These are phyloP conservation scores for Tuctoria greenei DNA, from an alignment of 176 grass and related monocot genomes.

Conservation along the genomic window DNA sequence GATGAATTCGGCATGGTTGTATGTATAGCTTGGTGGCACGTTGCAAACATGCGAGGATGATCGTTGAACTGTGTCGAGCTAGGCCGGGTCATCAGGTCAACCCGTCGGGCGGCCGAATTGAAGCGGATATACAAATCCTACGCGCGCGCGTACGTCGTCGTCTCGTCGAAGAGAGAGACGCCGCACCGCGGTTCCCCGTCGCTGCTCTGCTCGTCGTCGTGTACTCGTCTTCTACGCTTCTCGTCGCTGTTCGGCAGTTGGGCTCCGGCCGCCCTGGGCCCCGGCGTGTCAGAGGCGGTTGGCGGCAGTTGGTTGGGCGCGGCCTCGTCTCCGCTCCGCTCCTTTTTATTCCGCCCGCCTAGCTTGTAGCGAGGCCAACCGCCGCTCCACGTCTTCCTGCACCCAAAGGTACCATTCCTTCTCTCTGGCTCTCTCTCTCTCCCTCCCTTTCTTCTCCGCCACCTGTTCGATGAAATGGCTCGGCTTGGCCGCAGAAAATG, in stretches of 20 bases:
- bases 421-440: neutral
- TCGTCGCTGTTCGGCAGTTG: neutral
- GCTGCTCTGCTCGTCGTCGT: neutral
- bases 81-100: neutral
- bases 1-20: neutral
- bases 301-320: conserved; percentile 50
- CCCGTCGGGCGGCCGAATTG: neutral
- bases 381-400: conserved; percentile 18
- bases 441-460: neutral
- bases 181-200: conserved; percentile 30
- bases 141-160: neutral
- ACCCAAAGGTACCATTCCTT: conserved; percentile 27
- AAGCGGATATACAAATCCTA: neutral
- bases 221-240: neutral
- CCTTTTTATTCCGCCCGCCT: conserved; percentile 28
- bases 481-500: neutral
- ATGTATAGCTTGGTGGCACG: neutral
- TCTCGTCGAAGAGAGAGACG: conserved; percentile 11
- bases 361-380: conserved; percentile 8
- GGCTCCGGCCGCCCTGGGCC: conserved; percentile 1
- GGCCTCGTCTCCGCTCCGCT: neutral
- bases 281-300: conserved; percentile 31
- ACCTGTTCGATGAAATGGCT: conserved; percentile 35
- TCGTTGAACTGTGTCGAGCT: neutral
- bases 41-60: conserved; percentile 31